A percentile compares a stretch with the other conserved stretches of the same genome.
Conservation (phyloP, 306 rosid species). For the Castanospermum australe region DNA sequence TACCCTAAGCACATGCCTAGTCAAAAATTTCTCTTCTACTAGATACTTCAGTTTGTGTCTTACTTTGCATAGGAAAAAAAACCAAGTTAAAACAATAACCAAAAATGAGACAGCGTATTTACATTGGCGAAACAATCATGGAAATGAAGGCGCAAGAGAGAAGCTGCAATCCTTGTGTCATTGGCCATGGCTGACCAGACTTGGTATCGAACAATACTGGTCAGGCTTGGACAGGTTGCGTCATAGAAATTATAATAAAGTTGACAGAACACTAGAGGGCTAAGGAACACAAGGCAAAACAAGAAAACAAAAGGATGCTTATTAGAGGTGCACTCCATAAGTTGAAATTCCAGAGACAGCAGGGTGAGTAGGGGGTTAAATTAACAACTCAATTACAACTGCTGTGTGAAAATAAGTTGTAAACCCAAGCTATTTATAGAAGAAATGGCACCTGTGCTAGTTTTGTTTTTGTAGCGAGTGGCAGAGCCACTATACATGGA, state of each 20-base stretch:
- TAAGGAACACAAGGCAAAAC: constrained; percentile 38
- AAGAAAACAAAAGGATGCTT: constrained; percentile 26
- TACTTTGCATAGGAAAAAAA: background rate
- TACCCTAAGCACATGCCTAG: no score
- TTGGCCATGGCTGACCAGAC: constrained; percentile 48
- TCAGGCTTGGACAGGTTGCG: constrained; percentile 50
- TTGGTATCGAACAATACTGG: constrained; percentile 31
- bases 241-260: constrained; percentile 57
- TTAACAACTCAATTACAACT: background rate
- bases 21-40: no score
- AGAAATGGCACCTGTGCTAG: background rate
- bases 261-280: constrained; percentile 44
- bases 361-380: background rate
- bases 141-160: constrained; percentile 79
- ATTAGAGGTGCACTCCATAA: constrained; percentile 27
- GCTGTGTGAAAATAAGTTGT: constrained; percentile 7
- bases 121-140: constrained; percentile 73
- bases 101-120: background rate
- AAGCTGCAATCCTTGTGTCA: constrained; percentile 70
- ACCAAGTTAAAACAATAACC: background rate
- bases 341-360: background rate
- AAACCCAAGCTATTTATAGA: constrained; percentile 24
- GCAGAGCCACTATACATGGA: constrained; percentile 39
- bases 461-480: constrained; percentile 30
- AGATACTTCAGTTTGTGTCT: background rate